Percentiles rank a stretch among this genome's conserved stretches.
Evolutionary conservation across 2,329 filamentous ascomycete genomes (phyloP).

Genomic region (Colletotrichum viniferum): DNA sequence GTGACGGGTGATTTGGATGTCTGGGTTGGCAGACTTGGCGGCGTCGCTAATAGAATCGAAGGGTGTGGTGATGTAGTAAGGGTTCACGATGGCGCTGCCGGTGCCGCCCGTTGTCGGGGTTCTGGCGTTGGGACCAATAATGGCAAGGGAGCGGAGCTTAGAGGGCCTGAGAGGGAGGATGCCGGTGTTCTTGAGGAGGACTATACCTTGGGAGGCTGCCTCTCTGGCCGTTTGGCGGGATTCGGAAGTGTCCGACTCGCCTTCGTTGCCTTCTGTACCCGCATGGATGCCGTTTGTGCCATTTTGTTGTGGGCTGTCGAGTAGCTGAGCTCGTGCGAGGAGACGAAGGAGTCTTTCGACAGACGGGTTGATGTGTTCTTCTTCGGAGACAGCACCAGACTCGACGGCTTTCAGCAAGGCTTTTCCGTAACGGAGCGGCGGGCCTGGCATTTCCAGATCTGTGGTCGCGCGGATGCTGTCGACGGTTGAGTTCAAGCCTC

Average conservation of each 20-base stretch:
- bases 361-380: background rate
- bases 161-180: constrained; percentile 53
- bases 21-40: background rate
- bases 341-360: background rate
- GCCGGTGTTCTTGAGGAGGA: constrained; percentile 68
- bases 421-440: constrained; percentile 14
- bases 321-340: background rate
- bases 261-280: background rate
- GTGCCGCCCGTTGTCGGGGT: constrained; percentile 23
- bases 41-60: constrained; percentile 2
- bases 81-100: constrained; percentile 26
- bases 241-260: background rate
- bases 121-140: constrained; percentile 25
- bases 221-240: background rate
- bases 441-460: constrained; percentile 42
- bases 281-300: background rate
- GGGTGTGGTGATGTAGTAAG: constrained; percentile 24
- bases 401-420: background rate
- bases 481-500: constrained; percentile 36
- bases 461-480: constrained; percentile 33
- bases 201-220: constrained; percentile 38
- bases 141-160: constrained; percentile 8
- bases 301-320: background rate
- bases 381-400: background rate
- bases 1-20: constrained; percentile 6